Evolutionary conservation across 805 yeast genomes (phyloP), one percentile per base, ranked within the genome.

Genomic region (Spathaspora sp.): DNA sequence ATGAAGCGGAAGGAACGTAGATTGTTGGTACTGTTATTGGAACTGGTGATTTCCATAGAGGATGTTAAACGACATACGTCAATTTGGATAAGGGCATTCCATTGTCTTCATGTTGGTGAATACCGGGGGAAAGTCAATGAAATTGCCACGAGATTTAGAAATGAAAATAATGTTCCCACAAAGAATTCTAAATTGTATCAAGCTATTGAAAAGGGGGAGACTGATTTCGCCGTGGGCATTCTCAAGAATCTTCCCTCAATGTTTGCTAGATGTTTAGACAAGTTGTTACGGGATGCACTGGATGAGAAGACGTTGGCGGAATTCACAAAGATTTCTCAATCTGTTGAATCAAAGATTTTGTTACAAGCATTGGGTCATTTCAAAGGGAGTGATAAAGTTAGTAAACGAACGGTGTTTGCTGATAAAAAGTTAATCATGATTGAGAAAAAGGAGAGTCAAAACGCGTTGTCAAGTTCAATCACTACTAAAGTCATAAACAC

Each of bases 51-150:
- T 14, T 47, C 42, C 23, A 26, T 46, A 6, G 52, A 52, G 9
- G 57, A 54, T 46, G 49, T 54, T 9, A 54, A 54, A 35, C 42
- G 42, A 3, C 51, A 54, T 40, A 11, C 39, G 11, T 28, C 39
- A 8, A 29, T 47, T 16, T 54, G 55, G 57, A 49, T 35, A 16
- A 3, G 47, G 9, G 55, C 57, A 42, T 54, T 54, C 38, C 57
- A 54, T 49, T 38, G 49, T 20, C 46, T 54, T 17, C 57, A 54
- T 49, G 47, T 54, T 16, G 55, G 57, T 10, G 57, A 54, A 35
- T 54, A 44, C 45, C 47, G 44, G 2, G 48, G 52, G 12, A 46
- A 42, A 35, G 48, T 35, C 3, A 46, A 44, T 18, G 18, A 29
- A 5, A 49, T 54, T n/a, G 57, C 57, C 8, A 28, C 44, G 2